Base-by-base conservation (phyloP, 768 basidiomycete species). In the Tricholoma saponaceum region DNA sequence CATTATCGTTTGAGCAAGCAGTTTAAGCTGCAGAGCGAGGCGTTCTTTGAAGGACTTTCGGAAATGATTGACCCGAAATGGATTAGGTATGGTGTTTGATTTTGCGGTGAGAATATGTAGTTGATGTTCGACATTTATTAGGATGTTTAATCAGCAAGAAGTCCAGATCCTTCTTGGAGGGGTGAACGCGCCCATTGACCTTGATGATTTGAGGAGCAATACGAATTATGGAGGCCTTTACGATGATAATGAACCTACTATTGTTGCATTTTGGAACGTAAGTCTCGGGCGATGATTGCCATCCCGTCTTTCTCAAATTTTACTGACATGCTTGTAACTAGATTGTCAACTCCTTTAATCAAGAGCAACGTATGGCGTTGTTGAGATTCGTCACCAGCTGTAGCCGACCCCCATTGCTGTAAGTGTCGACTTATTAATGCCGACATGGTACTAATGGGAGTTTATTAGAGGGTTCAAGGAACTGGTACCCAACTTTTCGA, bases 71-170 rank as follows among this genome's bases (percentile, higher is more conserved):
- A 96, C 59, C 85, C 84, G 0, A 90, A 91, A 64, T 98, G 91
- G 92, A 79, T 96, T 20, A 76, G 87, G 84, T 88, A 28, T 25
- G 75, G 66, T 30, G 54, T 39, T 23, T 30, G 39, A 52, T 57
- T 16, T 37, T 41, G 35, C 4, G 35, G 4, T 9, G 46, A 13
- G 9, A 10, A 3, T 9, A 14, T 13, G 18, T 12, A 13, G 4
- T 16, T 9, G 9, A 16, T 13, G 35, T 2, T 37, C 10, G 16
- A 12, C 5, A 13, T 37, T 37, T 9, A 2, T 8, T 60, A 91
- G 93, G 46, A 95, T 98, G 92, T 99, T 98, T 74, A 96, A 98
- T 70, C 95, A 96, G 62, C 90, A 92, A 67, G 97, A 98, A 70
- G 77, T 98, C 3, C 94, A 95, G 68, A 88, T 96, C 50, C 76